Evolutionary conservation across 2,329 filamentous ascomycete genomes (phyloP), one percentile per base, ranked within the genome.

Genomic region (Aspergillus transmontanensis): DNA sequence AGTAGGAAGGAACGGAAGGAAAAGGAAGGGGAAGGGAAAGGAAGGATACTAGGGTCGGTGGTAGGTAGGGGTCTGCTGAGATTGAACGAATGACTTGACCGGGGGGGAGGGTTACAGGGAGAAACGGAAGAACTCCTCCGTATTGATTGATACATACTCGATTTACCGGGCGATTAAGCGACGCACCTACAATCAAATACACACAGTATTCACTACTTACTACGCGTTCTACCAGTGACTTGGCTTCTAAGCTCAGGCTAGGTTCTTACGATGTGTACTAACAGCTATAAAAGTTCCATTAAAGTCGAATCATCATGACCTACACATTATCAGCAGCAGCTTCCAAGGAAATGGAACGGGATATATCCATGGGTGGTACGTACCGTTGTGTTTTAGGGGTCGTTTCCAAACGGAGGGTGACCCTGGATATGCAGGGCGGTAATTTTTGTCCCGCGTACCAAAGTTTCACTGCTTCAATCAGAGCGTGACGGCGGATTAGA

Each of bases 401-500:
- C 30, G 57, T 65, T 65, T 58, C 62, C 63, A 59, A 60, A 67
- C 65, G 63, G 66, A 51, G 50, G 39, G 30, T 59, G 55, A 67
- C 65, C 65, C 51, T 67, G 66, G 61, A 60, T 65, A 58, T 34
- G 60, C 60, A 56, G 58, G 26, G 41, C 57, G 61, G 64, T 67
- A 66, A 64, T 64, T 66, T 67, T 59, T 57, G 45, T 67, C 62
- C 65, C 63, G 65, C 55, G 63, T 68, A 63, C 54, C 53, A 58
- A 34, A 28, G 43, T 48, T 41, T 26, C 16, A 48, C 48, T 59
- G 16, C 30, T 7, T 60, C 65, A 69, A 69, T 67, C 50, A 68
- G 12, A 6, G 23, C 12, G 5, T 9, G 12, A 6, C n/a, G 7
- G 6, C 26, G 14, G 45, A 16, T 64, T 64, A 66, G 28, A 41